Base-by-base conservation (phyloP, 768 basidiomycete genomes). In the Pleurotus pulmonarius region DNA sequence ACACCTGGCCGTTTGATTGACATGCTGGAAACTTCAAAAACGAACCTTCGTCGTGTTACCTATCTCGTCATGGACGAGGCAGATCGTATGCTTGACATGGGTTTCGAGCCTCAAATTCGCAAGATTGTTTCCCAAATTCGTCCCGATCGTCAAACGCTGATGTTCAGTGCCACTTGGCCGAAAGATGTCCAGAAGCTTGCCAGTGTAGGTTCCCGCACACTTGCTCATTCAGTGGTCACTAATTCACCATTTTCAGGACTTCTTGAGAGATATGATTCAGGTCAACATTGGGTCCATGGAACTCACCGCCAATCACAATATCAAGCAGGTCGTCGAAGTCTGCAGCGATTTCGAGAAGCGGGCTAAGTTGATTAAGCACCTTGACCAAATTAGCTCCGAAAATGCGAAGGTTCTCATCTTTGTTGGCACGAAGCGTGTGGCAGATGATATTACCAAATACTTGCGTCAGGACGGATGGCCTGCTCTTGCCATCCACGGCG, bases 71-170 rank as follows among this genome's bases (percentile, higher is more conserved):
- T 99, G 87, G 97, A 99, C 67, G 97, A 99, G 73, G 97, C 97
- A 45, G 97, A 99, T 77, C 92, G 97, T 67, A 99, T 99, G 97
- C 83, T 99, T 61, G 97, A 99, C 78, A 99, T 99, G 97, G 97
- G 97, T 80, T 99, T 99, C 76, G 97, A 99, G 75, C 97, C 97
- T 53, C 97, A 99, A 71, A 98, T 99, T 69, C 83, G 95, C 68
- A 98, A 98, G 77, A 98, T 99, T 61, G 92, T 98, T 62, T 79
- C 87, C 63, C 97, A 99, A 73, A 95, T 99, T 67, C 87, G 97
- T 40, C 97, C 97, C 43, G 97, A 99, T 77, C 85, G 97, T 65
- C 97, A 99, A 69, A 99, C 97, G 1, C 82, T 98, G 62, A 97
- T 99, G 87, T 99, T 99, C 80, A 97, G 94, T 54, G 97, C 97